Conservation (phyloP, 306 rosid species). For the Medicago lupulina region DNA sequence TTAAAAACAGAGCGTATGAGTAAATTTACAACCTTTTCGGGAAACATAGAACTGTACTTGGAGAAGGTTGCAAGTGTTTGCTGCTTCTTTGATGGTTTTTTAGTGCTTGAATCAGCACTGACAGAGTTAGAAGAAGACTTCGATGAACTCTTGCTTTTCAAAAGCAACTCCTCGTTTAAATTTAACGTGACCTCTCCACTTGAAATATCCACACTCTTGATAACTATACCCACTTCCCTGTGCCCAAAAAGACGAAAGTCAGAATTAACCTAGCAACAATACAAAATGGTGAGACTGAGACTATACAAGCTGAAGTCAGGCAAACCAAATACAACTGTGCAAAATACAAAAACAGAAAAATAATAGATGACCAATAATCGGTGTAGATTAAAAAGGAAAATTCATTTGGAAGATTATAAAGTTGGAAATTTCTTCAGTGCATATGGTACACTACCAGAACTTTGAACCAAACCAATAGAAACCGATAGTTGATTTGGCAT, state of each 20-base stretch:
- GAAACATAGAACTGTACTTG: constrained; percentile 78
- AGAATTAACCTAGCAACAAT: constrained; percentile 32
- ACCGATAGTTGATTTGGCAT: constrained; percentile 16
- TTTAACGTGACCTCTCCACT: constrained; percentile 78
- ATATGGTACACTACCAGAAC: constrained; percentile 26
- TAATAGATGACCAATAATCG: constrained; percentile 14
- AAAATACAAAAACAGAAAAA: constrained; percentile 32
- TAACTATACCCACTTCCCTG: constrained; percentile 94
- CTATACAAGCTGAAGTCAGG: constrained; percentile 21
- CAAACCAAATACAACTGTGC: constrained; percentile 11
- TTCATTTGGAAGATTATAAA: constrained; percentile 32
- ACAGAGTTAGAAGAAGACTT: constrained; percentile 60
- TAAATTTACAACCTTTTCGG: constrained; percentile 84
- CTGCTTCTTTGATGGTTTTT: constrained; percentile 60
- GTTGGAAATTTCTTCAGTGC: constrained; percentile 3
- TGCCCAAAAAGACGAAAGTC: constrained; percentile 54
- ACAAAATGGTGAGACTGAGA: neutral
- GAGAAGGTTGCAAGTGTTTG: constrained; percentile 64
- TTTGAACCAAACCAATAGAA: constrained; percentile 35
- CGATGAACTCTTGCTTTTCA: constrained; percentile 65
- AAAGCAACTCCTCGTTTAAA: constrained; percentile 78
- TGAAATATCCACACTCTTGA: constrained; percentile 71
- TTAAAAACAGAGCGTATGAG: constrained; percentile 26
- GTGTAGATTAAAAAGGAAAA: constrained; percentile 27
- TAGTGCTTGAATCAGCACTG: constrained; percentile 55